Conservation (phyloP, 768 basidiomycete species). For the Pleurotus giganteus region DNA sequence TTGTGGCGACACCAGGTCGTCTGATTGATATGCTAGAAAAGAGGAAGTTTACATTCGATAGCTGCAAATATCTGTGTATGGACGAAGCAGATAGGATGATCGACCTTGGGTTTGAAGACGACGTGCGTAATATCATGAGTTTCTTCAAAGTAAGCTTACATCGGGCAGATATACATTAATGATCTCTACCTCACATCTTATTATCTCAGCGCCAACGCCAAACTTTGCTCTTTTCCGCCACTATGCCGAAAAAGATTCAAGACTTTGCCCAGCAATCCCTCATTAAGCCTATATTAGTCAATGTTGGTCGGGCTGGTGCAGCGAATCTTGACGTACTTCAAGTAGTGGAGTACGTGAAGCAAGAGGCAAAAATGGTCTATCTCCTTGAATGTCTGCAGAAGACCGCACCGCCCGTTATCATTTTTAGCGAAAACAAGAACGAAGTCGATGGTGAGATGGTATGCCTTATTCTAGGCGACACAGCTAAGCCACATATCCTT, state of each 20-base stretch:
- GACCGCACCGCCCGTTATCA: slow-evolving; percentile 95
- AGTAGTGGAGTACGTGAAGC: slow-evolving; percentile 98
- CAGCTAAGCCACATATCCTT: slow-evolving; percentile 4
- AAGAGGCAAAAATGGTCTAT: slow-evolving; percentile 99
- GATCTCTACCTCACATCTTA: neutral
- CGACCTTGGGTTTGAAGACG: slow-evolving; percentile 97
- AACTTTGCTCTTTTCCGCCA: slow-evolving; percentile 95
- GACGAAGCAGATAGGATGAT: slow-evolving; percentile 99
- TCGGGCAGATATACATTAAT: neutral
- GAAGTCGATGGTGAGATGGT: slow-evolving; percentile 88
- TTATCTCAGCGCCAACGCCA: slow-evolving; percentile 84
- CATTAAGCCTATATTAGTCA: slow-evolving; percentile 92
- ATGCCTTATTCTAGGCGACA: neutral
- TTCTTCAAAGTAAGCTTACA: slow-evolving; percentile 80
- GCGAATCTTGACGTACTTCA: slow-evolving; percentile 96
- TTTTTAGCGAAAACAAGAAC: slow-evolving; percentile 99
- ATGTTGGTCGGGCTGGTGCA: slow-evolving; percentile 97
- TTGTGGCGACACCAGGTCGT: slow-evolving; percentile 95
- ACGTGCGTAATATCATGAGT: slow-evolving; percentile 98
- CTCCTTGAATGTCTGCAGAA: slow-evolving; percentile 96
- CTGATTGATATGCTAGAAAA: slow-evolving; percentile 99
- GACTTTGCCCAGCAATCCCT: slow-evolving; percentile 97
- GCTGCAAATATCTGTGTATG: slow-evolving; percentile 97
- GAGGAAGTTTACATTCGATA: slow-evolving; percentile 86
- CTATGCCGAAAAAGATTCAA: slow-evolving; percentile 98